Evolutionary conservation across 805 yeast genomes (phyloP).

Genomic region (Pichia deserticola): DNA sequence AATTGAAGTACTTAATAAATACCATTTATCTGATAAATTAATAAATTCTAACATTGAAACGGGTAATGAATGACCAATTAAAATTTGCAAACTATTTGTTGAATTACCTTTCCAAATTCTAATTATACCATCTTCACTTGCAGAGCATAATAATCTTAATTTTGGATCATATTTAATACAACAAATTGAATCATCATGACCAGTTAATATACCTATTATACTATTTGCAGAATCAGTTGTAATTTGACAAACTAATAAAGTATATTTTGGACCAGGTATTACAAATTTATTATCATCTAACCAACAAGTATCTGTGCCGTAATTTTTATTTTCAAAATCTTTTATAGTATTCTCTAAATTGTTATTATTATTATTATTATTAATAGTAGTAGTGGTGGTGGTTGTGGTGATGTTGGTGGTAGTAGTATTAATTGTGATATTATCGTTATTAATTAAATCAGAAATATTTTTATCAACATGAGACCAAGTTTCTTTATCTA

Average conservation of each 20-base stretch:
- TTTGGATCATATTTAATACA: slow-evolving; percentile 45
- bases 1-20: slow-evolving; percentile 49
- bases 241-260: slow-evolving; percentile 49
- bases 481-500: slow-evolving; percentile 26
- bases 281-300: slow-evolving; percentile 62
- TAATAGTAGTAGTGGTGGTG: too few species aligned
- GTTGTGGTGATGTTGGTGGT: too few species aligned
- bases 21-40: slow-evolving; percentile 21
- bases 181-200: slow-evolving; percentile 59
- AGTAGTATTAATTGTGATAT: too few species aligned
- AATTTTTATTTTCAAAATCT: slow-evolving; percentile 6
- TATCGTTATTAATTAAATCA: slow-evolving; percentile 3
- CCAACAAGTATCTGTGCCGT: slow-evolving; percentile 65
- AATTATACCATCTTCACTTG: slow-evolving; percentile 69
- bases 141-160: slow-evolving; percentile 55
- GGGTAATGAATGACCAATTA: slow-evolving; percentile 52
- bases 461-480: slow-evolving; percentile 1
- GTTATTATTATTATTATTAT: too few species aligned
- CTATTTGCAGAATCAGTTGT: slow-evolving; percentile 28
- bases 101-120: slow-evolving; percentile 71
- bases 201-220: slow-evolving; percentile 48
- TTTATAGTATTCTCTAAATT: too few species aligned
- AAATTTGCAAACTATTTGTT: slow-evolving; percentile 40
- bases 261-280: slow-evolving; percentile 51
- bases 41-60: slow-evolving; percentile 54